Percentiles rank a stretch among this genome's conserved stretches.
Evolutionary conservation across 257 asterid genomes (phyloP).

Genomic region (Avicennia marina): DNA sequence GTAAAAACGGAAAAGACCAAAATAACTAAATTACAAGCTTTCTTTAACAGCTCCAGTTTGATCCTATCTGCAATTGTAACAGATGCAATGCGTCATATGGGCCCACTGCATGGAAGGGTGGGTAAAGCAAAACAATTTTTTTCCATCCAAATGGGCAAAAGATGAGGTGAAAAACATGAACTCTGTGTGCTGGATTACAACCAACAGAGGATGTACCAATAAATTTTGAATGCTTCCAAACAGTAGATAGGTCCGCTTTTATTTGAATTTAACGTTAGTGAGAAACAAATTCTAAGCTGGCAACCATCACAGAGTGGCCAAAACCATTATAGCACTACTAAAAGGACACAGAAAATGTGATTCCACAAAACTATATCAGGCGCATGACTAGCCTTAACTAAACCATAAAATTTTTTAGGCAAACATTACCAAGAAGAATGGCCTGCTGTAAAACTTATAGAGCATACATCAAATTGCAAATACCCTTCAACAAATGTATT

Average conservation of each 20-base stretch:
- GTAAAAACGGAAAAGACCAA: neutral
- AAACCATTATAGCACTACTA: constrained; percentile 11
- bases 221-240: neutral
- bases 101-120: constrained; percentile 14
- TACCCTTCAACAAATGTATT: constrained; percentile 4
- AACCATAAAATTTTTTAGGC: constrained; percentile 13
- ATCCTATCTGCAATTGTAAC: constrained; percentile 19
- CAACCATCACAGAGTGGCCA: constrained; percentile 11
- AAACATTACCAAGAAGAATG: constrained; percentile 3
- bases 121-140: constrained; percentile 14
- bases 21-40: neutral
- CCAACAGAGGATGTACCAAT: constrained; percentile 7
- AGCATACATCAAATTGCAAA: constrained; percentile 13
- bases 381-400: neutral
- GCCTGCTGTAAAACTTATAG: constrained; percentile 4
- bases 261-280: neutral
- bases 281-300: constrained; percentile 19
- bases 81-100: constrained; percentile 14
- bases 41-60: constrained; percentile 16
- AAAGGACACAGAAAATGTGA: constrained; percentile 4
- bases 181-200: constrained; percentile 1
- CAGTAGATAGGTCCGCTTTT: neutral
- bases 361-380: constrained; percentile 2
- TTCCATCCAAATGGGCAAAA: constrained; percentile 6
- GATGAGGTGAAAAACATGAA: constrained; percentile 13